These are phyloP conservation scores for Adansonia madagascariensis DNA, from an alignment of 441 rosid species.

Conservation along the genomic window DNA sequence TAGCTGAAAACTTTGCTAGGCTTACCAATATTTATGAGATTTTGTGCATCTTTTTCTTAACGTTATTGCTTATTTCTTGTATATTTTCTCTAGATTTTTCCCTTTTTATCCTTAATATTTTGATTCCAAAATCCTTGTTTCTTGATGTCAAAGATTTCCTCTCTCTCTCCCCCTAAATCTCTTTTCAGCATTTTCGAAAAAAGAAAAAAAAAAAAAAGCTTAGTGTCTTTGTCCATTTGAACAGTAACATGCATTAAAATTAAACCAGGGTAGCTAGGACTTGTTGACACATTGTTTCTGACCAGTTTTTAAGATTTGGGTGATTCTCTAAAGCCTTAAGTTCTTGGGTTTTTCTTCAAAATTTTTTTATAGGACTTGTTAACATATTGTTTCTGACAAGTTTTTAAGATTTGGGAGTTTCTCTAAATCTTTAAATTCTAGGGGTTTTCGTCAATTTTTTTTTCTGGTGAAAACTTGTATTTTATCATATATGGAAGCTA, in stretches of 20 bases:
- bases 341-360: too few species aligned
- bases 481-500: conserved; percentile 20
- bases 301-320: background rate
- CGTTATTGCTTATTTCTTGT: conserved; percentile 26
- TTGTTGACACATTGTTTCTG: background rate
- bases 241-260: background rate
- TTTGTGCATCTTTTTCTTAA: conserved; percentile 25
- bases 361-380: background rate
- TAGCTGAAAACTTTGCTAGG: conserved; percentile 36
- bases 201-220: too few species aligned
- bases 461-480: too few species aligned
- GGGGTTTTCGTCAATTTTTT: too few species aligned
- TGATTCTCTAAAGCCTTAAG: background rate
- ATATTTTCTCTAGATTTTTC: conserved; percentile 34
- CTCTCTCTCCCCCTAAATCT: conserved; percentile 14
- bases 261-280: background rate
- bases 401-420: background rate
- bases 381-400: background rate
- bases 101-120: conserved; percentile 16
- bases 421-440: background rate
- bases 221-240: background rate
- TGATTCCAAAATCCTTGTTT: background rate
- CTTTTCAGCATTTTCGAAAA: too few species aligned
- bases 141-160: background rate
- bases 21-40: conserved; percentile 37